Conservation (phyloP, 1,284 basidiomycete genomes). For the Blastosporella zonata region DNA sequence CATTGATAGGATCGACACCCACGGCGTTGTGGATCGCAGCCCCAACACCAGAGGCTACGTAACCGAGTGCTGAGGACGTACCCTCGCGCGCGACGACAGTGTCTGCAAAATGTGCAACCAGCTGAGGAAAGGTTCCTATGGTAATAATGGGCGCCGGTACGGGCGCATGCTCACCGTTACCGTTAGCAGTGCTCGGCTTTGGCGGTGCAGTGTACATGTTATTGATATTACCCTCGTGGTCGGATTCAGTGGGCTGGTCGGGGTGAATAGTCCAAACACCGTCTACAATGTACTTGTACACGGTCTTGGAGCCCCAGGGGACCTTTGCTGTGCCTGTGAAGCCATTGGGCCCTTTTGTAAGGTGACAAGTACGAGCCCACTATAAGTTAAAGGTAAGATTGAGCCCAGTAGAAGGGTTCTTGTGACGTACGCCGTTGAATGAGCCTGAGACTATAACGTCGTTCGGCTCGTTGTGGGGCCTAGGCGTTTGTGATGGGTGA, state of each 20-base stretch:
- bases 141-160: conserved; percentile 4
- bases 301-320: conserved; percentile 62
- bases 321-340: conserved; percentile 56
- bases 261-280: conserved; percentile 60
- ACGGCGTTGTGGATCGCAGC: conserved; percentile 34
- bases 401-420: conserved; percentile 13
- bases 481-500: conserved; percentile 27
- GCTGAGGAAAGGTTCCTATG: conserved; percentile 24
- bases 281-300: conserved; percentile 81
- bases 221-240: conserved; percentile 66
- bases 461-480: conserved; percentile 56
- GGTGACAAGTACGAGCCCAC: conserved; percentile 64
- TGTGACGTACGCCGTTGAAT: conserved; percentile 66
- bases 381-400: conserved; percentile 25
- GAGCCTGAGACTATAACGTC: conserved; percentile 71
- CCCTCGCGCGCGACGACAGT: conserved; percentile 37
- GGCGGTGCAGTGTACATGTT: conserved; percentile 66
- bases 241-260: conserved; percentile 58
- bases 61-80: conserved; percentile 33
- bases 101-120: conserved; percentile 33
- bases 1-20: conserved; percentile 39
- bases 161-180: conserved; percentile 2
- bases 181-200: conserved; percentile 35
- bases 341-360: conserved; percentile 49
- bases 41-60: conserved; percentile 38